Percentiles rank a stretch among this genome's conserved stretches.
phyloP scores from a whole-genome alignment of 768 basidiomycete species.

The Paxillus involutus region DNA sequence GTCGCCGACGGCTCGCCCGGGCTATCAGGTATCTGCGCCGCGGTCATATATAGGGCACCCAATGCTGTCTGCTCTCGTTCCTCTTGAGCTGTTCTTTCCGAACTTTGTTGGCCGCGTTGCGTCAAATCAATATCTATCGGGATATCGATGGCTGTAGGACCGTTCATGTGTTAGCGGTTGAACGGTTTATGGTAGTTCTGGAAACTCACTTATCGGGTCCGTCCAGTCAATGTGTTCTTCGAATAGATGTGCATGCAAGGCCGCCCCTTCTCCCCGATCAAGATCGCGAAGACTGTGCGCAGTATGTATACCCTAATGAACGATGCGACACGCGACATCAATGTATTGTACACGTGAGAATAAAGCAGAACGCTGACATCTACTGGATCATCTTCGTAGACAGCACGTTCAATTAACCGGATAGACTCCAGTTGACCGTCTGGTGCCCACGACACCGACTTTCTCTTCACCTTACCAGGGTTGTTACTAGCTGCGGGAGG shows the following conservation, averaged over 20 bases:
- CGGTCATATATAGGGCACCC: slow-evolving; percentile 70
- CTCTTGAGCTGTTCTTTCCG: slow-evolving; percentile 71
- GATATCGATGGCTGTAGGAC: slow-evolving; percentile 56
- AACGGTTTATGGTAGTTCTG: slow-evolving; percentile 14
- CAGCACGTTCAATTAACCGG: slow-evolving; percentile 78
- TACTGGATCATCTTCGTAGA: slow-evolving; percentile 87
- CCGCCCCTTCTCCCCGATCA: slow-evolving; percentile 86
- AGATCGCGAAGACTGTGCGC: slow-evolving; percentile 78
- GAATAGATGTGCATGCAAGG: slow-evolving; percentile 78
- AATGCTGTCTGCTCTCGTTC: slow-evolving; percentile 77
- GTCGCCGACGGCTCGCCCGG: slow-evolving; percentile 65
- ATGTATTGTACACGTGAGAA: slow-evolving; percentile 47
- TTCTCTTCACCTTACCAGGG: slow-evolving; percentile 62
- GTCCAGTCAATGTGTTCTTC: slow-evolving; percentile 87
- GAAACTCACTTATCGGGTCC: slow-evolving; percentile 73
- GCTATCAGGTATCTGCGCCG: slow-evolving; percentile 73
- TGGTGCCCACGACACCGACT: slow-evolving; percentile 76
- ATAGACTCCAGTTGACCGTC: slow-evolving; percentile 73
- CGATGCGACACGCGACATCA: slow-evolving; percentile 43
- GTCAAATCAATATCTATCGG: slow-evolving; percentile 53
- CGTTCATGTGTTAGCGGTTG: slow-evolving; percentile 21
- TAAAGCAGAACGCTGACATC: slow-evolving; percentile 68
- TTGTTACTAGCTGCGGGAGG: slow-evolving; percentile 36
- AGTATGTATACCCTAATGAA: slow-evolving; percentile 68
- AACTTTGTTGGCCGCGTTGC: slow-evolving; percentile 63